Evolutionary conservation across 2,329 filamentous ascomycete genomes (phyloP).

Genomic region (Monosporascus sp.): DNA sequence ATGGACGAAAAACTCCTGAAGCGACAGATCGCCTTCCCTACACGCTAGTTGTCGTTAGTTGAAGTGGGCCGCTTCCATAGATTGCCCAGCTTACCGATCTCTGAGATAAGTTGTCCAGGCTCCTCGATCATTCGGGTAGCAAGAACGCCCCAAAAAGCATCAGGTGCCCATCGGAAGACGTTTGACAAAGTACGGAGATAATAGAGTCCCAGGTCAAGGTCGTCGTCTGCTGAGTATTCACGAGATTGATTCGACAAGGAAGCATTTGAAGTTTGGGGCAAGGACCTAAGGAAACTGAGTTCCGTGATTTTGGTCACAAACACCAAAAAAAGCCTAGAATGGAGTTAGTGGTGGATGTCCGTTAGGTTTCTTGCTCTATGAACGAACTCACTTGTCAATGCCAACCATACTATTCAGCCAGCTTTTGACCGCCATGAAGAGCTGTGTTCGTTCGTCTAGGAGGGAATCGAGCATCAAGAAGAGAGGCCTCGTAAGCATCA

Average conservation of each 20-base stretch:
- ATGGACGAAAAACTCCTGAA: conserved; percentile 65
- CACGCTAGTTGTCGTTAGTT: conserved; percentile 36
- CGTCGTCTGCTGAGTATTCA: conserved; percentile 51
- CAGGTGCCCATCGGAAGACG: conserved; percentile 63
- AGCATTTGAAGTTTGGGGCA: conserved; percentile 18
- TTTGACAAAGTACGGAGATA: conserved; percentile 71
- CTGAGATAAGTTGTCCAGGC: conserved; percentile 36
- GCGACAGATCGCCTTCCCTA: conserved; percentile 49
- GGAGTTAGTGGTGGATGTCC: conserved; percentile 13
- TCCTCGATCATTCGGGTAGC: conserved; percentile 55
- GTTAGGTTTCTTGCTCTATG: not conserved
- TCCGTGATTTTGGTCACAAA: conserved; percentile 54
- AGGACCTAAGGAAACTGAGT: conserved; percentile 46
- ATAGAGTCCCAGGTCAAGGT: conserved; percentile 73
- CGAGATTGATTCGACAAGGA: conserved; percentile 21
- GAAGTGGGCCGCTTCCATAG: conserved; percentile 13
- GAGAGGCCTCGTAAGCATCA: conserved; percentile 74
- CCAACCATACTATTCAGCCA: conserved; percentile 70
- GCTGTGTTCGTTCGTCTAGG: conserved; percentile 64
- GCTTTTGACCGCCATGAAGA: conserved; percentile 69
- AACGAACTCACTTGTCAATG: conserved; percentile 51
- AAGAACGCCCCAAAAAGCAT: conserved; percentile 65
- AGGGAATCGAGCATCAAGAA: conserved; percentile 78
- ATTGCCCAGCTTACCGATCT: conserved; percentile 45
- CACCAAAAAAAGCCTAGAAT: conserved; percentile 52